These are phyloP conservation scores for Akanthomyces dipterigenus DNA, from an alignment of 2,329 filamentous ascomycete genomes.

Conservation along the genomic window DNA sequence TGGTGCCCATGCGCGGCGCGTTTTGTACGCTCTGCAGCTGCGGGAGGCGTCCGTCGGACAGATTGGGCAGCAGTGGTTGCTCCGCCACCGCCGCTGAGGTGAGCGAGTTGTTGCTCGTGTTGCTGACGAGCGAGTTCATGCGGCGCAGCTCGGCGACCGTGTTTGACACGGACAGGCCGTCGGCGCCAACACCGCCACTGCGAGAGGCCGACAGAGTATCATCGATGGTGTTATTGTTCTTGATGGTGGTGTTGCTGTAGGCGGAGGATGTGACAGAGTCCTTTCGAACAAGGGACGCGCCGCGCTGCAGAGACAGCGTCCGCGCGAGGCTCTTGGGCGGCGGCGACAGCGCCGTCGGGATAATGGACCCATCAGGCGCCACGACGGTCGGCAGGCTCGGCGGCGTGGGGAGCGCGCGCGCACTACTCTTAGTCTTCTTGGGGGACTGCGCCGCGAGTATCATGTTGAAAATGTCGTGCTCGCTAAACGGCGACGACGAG, in stretches of 20 bases:
- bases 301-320: not conserved
- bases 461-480: constrained; percentile 27
- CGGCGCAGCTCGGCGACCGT: constrained; percentile 47
- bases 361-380: constrained; percentile 21
- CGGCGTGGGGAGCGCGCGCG: constrained; percentile 23
- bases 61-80: constrained; percentile 24
- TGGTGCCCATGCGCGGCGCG: constrained; percentile 28
- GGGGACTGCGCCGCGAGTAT: constrained; percentile 19
- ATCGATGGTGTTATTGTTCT: not conserved
- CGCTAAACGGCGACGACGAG: constrained; percentile 27
- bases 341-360: constrained; percentile 24
- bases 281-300: not conserved
- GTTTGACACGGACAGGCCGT: constrained; percentile 26
- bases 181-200: not conserved
- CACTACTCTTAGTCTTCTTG: not conserved
- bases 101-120: constrained; percentile 35
- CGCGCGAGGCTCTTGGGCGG: constrained; percentile 15
- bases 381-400: constrained; percentile 20
- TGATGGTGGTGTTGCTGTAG: constrained; percentile 14
- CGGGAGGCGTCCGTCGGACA: constrained; percentile 28
- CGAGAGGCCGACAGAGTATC: not conserved
- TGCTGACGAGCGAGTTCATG: constrained; percentile 49
- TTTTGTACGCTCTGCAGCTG: no score
- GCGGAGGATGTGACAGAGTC: constrained; percentile 19
- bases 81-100: constrained; percentile 18